These are phyloP conservation scores for Coemansia nantahalensis DNA, from an alignment of 192 early-diverging fungal genomes.

Conservation along the genomic window DNA sequence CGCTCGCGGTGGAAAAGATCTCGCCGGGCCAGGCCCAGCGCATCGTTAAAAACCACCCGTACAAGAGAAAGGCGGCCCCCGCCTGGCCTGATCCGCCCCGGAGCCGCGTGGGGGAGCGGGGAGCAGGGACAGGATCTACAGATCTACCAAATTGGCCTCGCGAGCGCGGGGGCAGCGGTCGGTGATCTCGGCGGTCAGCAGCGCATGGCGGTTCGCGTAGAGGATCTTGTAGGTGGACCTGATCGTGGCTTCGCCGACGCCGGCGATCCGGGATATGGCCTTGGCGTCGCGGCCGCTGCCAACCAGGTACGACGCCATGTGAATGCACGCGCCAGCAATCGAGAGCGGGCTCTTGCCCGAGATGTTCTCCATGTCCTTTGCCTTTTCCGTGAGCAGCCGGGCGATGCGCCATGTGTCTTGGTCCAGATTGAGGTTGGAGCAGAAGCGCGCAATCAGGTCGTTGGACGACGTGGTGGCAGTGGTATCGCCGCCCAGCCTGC, in stretches of 20 bases:
- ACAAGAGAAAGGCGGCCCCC: too few species aligned
- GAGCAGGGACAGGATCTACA: too few species aligned
- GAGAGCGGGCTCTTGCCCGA: slow-evolving; percentile 84
- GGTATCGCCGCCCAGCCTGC: slow-evolving; percentile 51
- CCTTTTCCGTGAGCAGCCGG: slow-evolving; percentile 61
- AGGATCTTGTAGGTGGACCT: slow-evolving; percentile 71
- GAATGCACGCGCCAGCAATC: slow-evolving; percentile 84
- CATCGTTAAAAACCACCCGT: too few species aligned
- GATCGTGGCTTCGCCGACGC: slow-evolving; percentile 87
- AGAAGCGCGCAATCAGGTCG: slow-evolving; percentile 73
- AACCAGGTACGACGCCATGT: slow-evolving; percentile 70
- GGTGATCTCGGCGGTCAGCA: slow-evolving; percentile 43
- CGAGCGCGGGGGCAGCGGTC: slow-evolving; percentile 2
- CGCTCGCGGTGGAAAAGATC: too few species aligned
- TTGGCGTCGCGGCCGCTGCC: slow-evolving; percentile 58
- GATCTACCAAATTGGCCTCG: slow-evolving; percentile 2
- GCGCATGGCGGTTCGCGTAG: slow-evolving; percentile 50
- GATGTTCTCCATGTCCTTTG: slow-evolving; percentile 67
- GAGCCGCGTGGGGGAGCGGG: too few species aligned
- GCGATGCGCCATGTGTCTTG: slow-evolving; percentile 62
- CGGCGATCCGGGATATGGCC: slow-evolving; percentile 72
- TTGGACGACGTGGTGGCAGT: slow-evolving; percentile 59
- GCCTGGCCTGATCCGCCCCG: too few species aligned
- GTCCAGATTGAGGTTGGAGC: slow-evolving; percentile 64
- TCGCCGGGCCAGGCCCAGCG: too few species aligned